These are phyloP conservation scores for Pyrenophora graminea DNA, from an alignment of 2,329 filamentous ascomycete genomes.

Conservation along the genomic window DNA sequence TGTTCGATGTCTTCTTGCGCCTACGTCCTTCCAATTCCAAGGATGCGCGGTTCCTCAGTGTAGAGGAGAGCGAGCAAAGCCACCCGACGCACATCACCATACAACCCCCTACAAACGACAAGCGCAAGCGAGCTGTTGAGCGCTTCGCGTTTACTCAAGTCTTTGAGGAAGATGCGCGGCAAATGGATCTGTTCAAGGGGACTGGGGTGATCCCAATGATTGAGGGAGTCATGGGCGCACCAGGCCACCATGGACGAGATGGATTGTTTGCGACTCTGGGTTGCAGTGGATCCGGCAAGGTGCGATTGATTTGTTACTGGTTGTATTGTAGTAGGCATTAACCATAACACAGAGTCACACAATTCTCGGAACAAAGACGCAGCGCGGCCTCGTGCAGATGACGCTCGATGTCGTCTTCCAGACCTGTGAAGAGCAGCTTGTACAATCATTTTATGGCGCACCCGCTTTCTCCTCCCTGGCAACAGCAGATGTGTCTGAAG, in stretches of 20 bases:
- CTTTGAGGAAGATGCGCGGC: slow-evolving; percentile 82
- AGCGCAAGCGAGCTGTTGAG: slow-evolving; percentile 83
- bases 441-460: slow-evolving; percentile 61
- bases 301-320: slow-evolving; percentile 43
- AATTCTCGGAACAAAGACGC: slow-evolving; percentile 82
- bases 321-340: slow-evolving; percentile 9
- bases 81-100: slow-evolving; percentile 58
- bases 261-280: slow-evolving; percentile 88
- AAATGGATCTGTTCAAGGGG: slow-evolving; percentile 84
- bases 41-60: slow-evolving; percentile 69
- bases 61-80: slow-evolving; percentile 60
- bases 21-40: slow-evolving; percentile 58
- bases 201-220: slow-evolving; percentile 76
- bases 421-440: slow-evolving; percentile 73
- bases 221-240: slow-evolving; percentile 75
- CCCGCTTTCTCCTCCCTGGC: slow-evolving; percentile 73
- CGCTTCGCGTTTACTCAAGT: slow-evolving; percentile 93
- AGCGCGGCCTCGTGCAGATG: slow-evolving; percentile 90
- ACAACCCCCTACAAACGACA: slow-evolving; percentile 73
- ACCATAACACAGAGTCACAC: slow-evolving; percentile 77
- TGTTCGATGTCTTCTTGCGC: slow-evolving; percentile 92
- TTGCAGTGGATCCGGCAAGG: slow-evolving; percentile 95
- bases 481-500: slow-evolving; percentile 79
- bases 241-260: slow-evolving; percentile 79
- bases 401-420: slow-evolving; percentile 87